These are phyloP conservation scores for Arabidopsis suecica DNA, from an alignment of 345 rosid genomes.

Conservation along the genomic window DNA sequence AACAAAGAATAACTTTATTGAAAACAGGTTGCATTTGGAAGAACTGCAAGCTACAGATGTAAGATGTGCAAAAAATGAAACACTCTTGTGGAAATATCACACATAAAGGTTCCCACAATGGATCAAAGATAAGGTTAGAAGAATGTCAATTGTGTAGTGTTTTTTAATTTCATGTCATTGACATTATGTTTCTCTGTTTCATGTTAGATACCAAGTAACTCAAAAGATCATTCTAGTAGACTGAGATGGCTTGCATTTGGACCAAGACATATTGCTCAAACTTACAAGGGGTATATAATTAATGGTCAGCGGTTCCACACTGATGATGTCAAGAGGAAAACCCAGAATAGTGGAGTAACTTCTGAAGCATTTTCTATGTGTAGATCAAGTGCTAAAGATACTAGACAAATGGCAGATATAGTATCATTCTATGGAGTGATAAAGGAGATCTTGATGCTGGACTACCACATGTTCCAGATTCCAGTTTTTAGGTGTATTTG, in stretches of 20 bases:
- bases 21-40: neutral
- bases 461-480: neutral
- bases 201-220: neutral
- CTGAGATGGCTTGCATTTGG: neutral
- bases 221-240: neutral
- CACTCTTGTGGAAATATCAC: neutral
- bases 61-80: neutral
- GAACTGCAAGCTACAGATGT: neutral
- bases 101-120: neutral
- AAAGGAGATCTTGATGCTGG: neutral
- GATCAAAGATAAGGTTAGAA: neutral
- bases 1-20: neutral
- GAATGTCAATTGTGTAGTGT: neutral
- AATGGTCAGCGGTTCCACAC: neutral
- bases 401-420: neutral
- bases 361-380: neutral
- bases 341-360: slow-evolving; percentile 4
- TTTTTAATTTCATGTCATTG: no score
- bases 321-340: neutral
- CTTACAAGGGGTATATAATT: neutral
- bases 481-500: neutral
- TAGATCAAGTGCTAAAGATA: neutral
- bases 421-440: neutral
- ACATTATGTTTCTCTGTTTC: neutral
- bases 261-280: neutral